These are phyloP conservation scores for Aspergillus hancockii DNA, from an alignment of 495 filamentous ascomycete species.

Conservation along the genomic window DNA sequence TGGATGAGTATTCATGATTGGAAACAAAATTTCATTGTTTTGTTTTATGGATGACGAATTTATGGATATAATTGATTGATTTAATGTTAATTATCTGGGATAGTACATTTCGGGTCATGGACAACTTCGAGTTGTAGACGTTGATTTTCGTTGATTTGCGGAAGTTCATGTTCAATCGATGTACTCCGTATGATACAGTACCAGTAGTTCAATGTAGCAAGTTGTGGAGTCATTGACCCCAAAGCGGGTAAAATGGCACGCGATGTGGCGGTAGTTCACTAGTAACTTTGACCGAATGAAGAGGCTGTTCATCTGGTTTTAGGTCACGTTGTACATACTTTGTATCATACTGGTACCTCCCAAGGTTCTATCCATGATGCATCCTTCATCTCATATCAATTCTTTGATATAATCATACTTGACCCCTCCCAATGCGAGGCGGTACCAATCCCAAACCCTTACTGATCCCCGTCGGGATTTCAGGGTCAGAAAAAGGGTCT, in stretches of 20 bases:
- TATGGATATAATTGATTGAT: no score
- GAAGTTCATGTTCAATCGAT: no score
- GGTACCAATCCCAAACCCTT: background rate
- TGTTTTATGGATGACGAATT: no score
- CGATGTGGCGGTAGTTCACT: background rate
- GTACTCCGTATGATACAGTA: background rate
- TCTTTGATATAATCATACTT: no score
- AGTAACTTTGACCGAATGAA: background rate
- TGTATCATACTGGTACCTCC: background rate
- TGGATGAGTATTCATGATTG: no score
- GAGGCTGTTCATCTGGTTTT: no score
- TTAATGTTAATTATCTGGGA: no score
- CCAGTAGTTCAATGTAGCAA: background rate
- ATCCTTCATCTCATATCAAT: no score
- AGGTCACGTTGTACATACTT: background rate
- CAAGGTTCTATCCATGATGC: no score
- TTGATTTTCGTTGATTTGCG: no score
- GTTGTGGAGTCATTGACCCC: background rate
- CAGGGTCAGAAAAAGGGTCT: background rate
- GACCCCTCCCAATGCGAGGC: background rate
- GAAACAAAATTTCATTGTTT: no score
- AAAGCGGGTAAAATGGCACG: background rate
- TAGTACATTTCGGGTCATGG: no score
- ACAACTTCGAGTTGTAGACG: background rate
- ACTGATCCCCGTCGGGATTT: background rate